phyloP scores from a whole-genome alignment of 164 flowering plant species.

The Chloranthus sessilifolius region DNA sequence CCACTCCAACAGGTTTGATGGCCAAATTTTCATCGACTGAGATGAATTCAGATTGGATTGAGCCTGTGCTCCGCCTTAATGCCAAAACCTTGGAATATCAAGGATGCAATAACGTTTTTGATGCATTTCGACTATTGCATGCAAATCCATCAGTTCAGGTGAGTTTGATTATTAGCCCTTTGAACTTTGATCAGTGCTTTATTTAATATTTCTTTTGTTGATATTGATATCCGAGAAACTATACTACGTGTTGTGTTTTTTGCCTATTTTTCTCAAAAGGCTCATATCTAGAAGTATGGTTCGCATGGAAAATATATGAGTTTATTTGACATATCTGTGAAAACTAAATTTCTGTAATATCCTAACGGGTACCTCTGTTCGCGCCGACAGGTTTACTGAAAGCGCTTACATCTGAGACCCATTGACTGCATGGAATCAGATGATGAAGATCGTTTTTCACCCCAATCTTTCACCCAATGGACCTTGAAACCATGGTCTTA shows the following conservation, averaged over 20 bases:
- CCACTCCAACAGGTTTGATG: slow-evolving; percentile 13
- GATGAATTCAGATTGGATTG: slow-evolving; percentile 59
- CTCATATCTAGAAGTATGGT: too few relatives aligned
- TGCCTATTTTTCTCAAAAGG: background rate
- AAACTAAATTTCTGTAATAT: too few relatives aligned
- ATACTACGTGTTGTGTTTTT: background rate
- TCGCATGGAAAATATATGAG: too few relatives aligned
- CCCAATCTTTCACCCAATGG: too few relatives aligned
- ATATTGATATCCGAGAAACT: background rate
- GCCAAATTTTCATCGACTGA: slow-evolving; percentile 23
- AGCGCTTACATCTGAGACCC: too few relatives aligned
- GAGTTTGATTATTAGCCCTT: background rate
- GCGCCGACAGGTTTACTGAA: too few relatives aligned
- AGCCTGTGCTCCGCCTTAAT: slow-evolving; percentile 42
- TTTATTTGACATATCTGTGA: too few relatives aligned
- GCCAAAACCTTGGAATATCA: slow-evolving; percentile 24
- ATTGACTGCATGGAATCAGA: too few relatives aligned
- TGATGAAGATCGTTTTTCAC: too few relatives aligned
- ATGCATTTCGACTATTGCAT: slow-evolving; percentile 58
- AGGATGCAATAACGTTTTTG: slow-evolving; percentile 39
- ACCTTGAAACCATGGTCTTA: too few relatives aligned
- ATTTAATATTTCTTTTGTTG: background rate
- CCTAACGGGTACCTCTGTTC: too few relatives aligned
- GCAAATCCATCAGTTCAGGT: slow-evolving; percentile 77
- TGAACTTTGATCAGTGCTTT: background rate